Conservation (phyloP, 2,329 filamentous ascomycete genomes). For the Aspergillus melleus region DNA sequence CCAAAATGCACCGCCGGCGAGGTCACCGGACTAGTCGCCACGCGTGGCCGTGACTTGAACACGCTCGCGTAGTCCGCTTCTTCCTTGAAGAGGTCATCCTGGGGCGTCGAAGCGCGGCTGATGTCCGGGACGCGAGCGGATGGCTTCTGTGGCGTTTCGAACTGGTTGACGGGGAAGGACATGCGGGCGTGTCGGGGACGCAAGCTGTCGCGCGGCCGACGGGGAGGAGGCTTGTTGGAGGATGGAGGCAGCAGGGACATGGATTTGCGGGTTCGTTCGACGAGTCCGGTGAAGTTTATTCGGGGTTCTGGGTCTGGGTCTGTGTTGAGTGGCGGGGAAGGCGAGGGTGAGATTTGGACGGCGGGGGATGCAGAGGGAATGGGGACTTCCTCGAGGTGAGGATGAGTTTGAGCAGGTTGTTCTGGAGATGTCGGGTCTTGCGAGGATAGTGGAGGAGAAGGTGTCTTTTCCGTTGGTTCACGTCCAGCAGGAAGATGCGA, state of each 20-base stretch:
- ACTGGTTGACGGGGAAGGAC: constrained; percentile 57
- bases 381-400: not conserved
- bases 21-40: constrained; percentile 70
- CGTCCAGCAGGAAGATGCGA: not conserved
- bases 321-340: constrained; percentile 3
- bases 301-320: constrained; percentile 2
- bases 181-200: constrained; percentile 29
- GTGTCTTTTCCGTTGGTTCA: not conserved
- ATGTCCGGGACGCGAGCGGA: constrained; percentile 10
- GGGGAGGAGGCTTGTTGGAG: constrained; percentile 17
- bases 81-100: constrained; percentile 68
- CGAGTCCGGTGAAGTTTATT: constrained; percentile 51
- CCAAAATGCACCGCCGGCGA: constrained; percentile 41
- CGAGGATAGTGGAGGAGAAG: not conserved
- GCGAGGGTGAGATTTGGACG: constrained; percentile 3
- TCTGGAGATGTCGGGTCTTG: not conserved
- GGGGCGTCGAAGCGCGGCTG: constrained; percentile 51
- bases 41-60: constrained; percentile 79
- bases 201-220: constrained; percentile 22
- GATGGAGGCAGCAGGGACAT: constrained; percentile 64
- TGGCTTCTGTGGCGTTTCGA: constrained; percentile 52
- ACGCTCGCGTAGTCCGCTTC: constrained; percentile 77
- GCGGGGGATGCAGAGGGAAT: not conserved
- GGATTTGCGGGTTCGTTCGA: constrained; percentile 77
- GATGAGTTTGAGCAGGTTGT: not conserved